These are phyloP conservation scores for Russula dissimulans DNA, from an alignment of 768 basidiomycete species.

Conservation along the genomic window DNA sequence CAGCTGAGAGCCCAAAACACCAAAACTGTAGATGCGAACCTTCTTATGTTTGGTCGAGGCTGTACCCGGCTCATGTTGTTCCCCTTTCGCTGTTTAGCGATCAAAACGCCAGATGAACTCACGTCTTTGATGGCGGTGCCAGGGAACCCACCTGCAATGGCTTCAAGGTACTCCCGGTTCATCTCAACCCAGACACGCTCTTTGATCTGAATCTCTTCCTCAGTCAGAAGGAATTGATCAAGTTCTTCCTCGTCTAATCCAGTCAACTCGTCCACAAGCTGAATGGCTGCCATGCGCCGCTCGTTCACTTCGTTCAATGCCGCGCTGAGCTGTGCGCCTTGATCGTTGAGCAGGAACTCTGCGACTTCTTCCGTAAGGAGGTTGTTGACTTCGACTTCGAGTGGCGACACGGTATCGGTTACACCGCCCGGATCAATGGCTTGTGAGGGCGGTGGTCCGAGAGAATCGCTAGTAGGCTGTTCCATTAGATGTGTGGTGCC, in stretches of 20 bases:
- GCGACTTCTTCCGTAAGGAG: slow-evolving; percentile 64
- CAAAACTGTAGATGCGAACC: slow-evolving; percentile 40
- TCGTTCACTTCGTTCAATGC: slow-evolving; percentile 64
- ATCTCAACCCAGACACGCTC: slow-evolving; percentile 92
- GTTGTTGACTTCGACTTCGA: slow-evolving; percentile 55
- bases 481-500: slow-evolving; percentile 4
- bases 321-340: slow-evolving; percentile 47
- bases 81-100: slow-evolving; percentile 52
- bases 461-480: neutral
- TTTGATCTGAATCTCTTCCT: slow-evolving; percentile 77
- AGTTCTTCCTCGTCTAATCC: slow-evolving; percentile 91
- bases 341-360: slow-evolving; percentile 50
- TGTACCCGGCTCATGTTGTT: slow-evolving; percentile 34
- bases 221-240: slow-evolving; percentile 65
- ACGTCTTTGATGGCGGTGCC: slow-evolving; percentile 5
- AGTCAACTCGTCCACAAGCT: slow-evolving; percentile 46
- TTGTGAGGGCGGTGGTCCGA: neutral
- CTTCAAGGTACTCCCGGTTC: slow-evolving; percentile 84
- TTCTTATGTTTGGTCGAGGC: slow-evolving; percentile 52
- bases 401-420: slow-evolving; percentile 23
- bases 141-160: slow-evolving; percentile 58
- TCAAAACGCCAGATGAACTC: neutral
- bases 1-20: slow-evolving; percentile 22
- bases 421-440: slow-evolving; percentile 11
- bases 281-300: slow-evolving; percentile 45